Evolutionary conservation across 116 monocot genomes (phyloP).

Genomic region (Zostera marina): DNA sequence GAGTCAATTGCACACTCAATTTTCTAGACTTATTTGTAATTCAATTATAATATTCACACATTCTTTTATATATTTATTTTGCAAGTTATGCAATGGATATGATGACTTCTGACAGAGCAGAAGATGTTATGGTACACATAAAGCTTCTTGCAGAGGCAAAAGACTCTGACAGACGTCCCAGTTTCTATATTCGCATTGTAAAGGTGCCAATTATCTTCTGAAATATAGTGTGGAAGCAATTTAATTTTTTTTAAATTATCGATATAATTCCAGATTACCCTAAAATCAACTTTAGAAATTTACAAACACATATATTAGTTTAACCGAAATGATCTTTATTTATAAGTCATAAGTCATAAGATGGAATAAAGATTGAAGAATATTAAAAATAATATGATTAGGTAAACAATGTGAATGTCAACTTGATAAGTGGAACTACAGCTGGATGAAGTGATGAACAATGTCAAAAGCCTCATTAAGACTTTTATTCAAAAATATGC

Average conservation of each 20-base stretch:
- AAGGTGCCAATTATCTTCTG: slow-evolving; percentile 26
- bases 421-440: neutral
- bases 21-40: too few relatives aligned
- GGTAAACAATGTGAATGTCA: neutral
- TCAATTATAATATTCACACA: neutral
- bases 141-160: slow-evolving; percentile 71
- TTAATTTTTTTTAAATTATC: neutral
- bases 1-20: too few relatives aligned
- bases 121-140: slow-evolving; percentile 65
- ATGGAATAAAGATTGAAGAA: too few relatives aligned
- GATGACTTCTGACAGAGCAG: slow-evolving; percentile 65
- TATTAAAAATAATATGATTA: neutral
- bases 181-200: slow-evolving; percentile 52
- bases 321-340: neutral
- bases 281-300: too few relatives aligned
- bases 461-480: neutral
- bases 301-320: too few relatives aligned
- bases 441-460: neutral
- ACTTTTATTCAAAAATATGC: neutral
- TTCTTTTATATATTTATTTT: slow-evolving; percentile 5
- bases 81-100: slow-evolving; percentile 74
- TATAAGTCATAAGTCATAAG: too few relatives aligned
- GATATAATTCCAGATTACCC: too few relatives aligned
- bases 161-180: slow-evolving; percentile 70
- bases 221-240: neutral